Evolutionary conservation across 2,329 filamentous ascomycete genomes (phyloP).

Genomic region (Colletotrichum sp.): DNA sequence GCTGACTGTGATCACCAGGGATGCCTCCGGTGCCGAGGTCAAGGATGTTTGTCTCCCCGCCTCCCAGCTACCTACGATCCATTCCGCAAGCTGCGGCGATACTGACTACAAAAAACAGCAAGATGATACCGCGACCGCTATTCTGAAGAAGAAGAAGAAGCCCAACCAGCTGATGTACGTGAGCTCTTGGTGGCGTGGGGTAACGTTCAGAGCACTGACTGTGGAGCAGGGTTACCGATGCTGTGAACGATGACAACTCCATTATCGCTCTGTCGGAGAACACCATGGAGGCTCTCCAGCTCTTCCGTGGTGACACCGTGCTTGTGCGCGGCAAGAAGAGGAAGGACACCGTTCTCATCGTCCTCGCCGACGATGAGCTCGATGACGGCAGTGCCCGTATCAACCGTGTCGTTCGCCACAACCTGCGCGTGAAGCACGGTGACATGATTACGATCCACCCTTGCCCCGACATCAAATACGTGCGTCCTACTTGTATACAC

Average conservation of each 20-base stretch:
- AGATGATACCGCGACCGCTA: constrained; percentile 92
- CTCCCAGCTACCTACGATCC: constrained; percentile 13
- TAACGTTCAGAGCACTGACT: constrained; percentile 4
- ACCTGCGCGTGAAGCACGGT: constrained; percentile 97
- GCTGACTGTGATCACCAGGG: constrained; percentile 62
- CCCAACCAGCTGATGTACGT: constrained; percentile 96
- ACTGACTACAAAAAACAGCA: constrained; percentile 60
- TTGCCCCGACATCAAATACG: constrained; percentile 99
- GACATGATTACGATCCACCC: constrained; percentile 97
- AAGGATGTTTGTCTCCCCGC: constrained; percentile 70
- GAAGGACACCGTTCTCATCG: constrained; percentile 98
- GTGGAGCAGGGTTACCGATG: constrained; percentile 85
- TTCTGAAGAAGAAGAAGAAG: constrained; percentile 99
- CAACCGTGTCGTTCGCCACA: constrained; percentile 98
- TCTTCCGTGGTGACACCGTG: constrained; percentile 98
- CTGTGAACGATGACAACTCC: constrained; percentile 99
- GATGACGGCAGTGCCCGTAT: constrained; percentile 97
- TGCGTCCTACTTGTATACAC: constrained; percentile 54
- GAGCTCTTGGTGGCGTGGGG: constrained; percentile 3
- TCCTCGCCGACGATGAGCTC: constrained; percentile 95
- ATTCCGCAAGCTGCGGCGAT: constrained; percentile 23
- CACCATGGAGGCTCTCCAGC: constrained; percentile 97
- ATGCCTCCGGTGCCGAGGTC: constrained; percentile 86
- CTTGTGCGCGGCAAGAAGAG: constrained; percentile 99
- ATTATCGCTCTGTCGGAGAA: constrained; percentile 98